phyloP scores from a whole-genome alignment of 768 basidiomycete species.

The Trametes elegans region DNA sequence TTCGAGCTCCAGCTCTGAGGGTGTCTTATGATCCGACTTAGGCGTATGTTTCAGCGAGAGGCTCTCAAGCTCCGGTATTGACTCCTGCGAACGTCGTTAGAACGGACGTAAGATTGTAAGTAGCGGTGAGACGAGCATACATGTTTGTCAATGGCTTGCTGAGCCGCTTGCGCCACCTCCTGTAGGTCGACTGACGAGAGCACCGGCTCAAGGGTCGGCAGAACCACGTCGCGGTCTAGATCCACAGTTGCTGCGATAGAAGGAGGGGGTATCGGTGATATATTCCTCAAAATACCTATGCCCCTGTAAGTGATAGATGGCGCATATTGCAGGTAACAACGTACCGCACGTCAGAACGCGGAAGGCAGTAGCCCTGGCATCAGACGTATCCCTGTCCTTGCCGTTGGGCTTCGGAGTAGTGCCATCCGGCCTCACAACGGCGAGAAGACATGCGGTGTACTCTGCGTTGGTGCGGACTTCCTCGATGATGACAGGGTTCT shows the following conservation, averaged over 20 bases:
- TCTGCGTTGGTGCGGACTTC: slow-evolving; percentile 59
- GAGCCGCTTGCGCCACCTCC: slow-evolving; percentile 47
- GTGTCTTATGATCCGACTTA: slow-evolving; percentile 73
- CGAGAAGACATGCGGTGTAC: slow-evolving; percentile 64
- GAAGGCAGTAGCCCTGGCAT: slow-evolving; percentile 53
- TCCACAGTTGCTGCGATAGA: slow-evolving; percentile 60
- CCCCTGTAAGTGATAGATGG: slow-evolving; percentile 1
- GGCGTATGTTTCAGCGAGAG: slow-evolving; percentile 63
- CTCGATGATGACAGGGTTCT: slow-evolving; percentile 74
- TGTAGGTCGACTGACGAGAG: slow-evolving; percentile 57
- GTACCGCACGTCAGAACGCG: slow-evolving; percentile 70
- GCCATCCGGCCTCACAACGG: slow-evolving; percentile 47
- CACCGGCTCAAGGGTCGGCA: slow-evolving; percentile 69
- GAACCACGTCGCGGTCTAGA: slow-evolving; percentile 66
- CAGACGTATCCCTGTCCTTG: slow-evolving; percentile 41
- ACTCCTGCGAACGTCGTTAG: slow-evolving; percentile 34
- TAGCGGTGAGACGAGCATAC: slow-evolving; percentile 34
- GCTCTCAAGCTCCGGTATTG: slow-evolving; percentile 52
- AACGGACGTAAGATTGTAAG: not conserved
- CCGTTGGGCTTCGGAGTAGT: slow-evolving; percentile 30
- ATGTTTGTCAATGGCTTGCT: slow-evolving; percentile 50
- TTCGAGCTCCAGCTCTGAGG: slow-evolving; percentile 69
- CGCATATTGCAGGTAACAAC: slow-evolving; percentile 13
- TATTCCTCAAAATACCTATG: slow-evolving; percentile 72
- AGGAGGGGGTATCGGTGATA: slow-evolving; percentile 73